Percentiles rank a stretch among this genome's conserved stretches.
Conservation (phyloP, 2,329 filamentous ascomycete species). For the Didymella pomorum region DNA sequence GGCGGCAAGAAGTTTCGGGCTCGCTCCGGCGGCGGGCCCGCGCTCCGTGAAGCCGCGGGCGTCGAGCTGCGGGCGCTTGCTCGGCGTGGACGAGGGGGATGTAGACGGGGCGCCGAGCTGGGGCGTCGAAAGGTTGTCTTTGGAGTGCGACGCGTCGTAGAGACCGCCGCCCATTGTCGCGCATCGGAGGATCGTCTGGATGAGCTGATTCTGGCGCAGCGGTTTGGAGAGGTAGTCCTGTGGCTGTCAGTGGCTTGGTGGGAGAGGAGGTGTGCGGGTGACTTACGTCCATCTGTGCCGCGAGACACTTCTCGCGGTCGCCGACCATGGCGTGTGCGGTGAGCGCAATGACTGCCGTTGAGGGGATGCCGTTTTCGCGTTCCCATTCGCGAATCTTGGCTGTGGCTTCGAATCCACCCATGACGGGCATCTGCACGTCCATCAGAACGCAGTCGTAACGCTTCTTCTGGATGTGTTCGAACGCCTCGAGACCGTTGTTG, state of each 20-base stretch:
- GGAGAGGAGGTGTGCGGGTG: no score
- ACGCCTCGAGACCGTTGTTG: slow-evolving; percentile 91
- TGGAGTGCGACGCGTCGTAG: slow-evolving; percentile 69
- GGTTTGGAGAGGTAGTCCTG: slow-evolving; percentile 94
- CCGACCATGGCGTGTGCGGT: slow-evolving; percentile 99
- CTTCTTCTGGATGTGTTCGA: slow-evolving; percentile 89
- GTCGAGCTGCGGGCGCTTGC: slow-evolving; percentile 62
- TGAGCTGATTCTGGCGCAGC: slow-evolving; percentile 94
- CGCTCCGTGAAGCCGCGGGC: slow-evolving; percentile 72
- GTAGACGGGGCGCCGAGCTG: slow-evolving; percentile 33
- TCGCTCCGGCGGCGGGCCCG: slow-evolving; percentile 63
- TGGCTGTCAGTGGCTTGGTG: slow-evolving; percentile 23
- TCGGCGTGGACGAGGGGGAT: slow-evolving; percentile 17
- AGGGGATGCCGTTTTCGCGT: slow-evolving; percentile 76
- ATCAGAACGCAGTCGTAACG: slow-evolving; percentile 97
- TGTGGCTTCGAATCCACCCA: slow-evolving; percentile 98
- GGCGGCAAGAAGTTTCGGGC: slow-evolving; percentile 68
- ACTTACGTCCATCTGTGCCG: slow-evolving; percentile 88
- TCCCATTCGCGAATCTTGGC: slow-evolving; percentile 97
- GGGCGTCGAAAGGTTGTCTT: slow-evolving; percentile 39
- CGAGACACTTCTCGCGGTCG: slow-evolving; percentile 96
- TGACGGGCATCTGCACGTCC: slow-evolving; percentile 99
- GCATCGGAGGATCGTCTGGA: slow-evolving; percentile 97
- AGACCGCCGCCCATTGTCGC: slow-evolving; percentile 87
- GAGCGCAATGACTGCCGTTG: slow-evolving; percentile 94